phyloP scores from a whole-genome alignment of 2,329 filamentous ascomycete genomes.

The Colletotrichum chlorophyti region DNA sequence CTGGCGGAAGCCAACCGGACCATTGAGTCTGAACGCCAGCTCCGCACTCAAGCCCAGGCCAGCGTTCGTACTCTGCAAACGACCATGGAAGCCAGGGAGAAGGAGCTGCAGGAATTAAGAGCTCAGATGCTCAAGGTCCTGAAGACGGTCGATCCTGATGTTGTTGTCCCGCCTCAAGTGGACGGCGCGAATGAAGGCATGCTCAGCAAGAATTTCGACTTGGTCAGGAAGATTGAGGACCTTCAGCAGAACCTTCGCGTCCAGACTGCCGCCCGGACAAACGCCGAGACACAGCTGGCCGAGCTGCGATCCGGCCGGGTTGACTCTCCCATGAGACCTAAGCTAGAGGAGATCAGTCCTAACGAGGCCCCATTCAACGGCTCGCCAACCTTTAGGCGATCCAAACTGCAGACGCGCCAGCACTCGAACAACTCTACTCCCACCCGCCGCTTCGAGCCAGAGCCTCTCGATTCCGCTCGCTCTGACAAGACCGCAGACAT shows the following conservation, averaged over 20 bases:
- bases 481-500: constrained; percentile 89
- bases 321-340: constrained; percentile 74
- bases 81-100: constrained; percentile 79
- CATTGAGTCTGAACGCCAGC: constrained; percentile 87
- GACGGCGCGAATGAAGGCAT: constrained; percentile 61
- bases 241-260: constrained; percentile 88
- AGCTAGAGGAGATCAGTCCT: constrained; percentile 86
- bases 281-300: constrained; percentile 82
- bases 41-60: constrained; percentile 83
- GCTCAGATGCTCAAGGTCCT: constrained; percentile 82
- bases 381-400: constrained; percentile 75
- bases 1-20: constrained; percentile 89
- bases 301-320: constrained; percentile 75
- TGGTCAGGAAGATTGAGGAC: constrained; percentile 85
- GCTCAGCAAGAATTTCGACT: constrained; percentile 78
- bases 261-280: constrained; percentile 79
- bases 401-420: constrained; percentile 59
- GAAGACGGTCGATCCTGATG: constrained; percentile 83
- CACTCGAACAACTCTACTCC: constrained; percentile 82
- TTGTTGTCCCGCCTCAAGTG: constrained; percentile 67
- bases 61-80: constrained; percentile 83
- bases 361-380: constrained; percentile 78
- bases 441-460: constrained; percentile 72
- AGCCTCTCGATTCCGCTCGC: constrained; percentile 73
- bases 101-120: constrained; percentile 81